phyloP scores from a whole-genome alignment of 768 basidiomycete species.

The Coprinopsis cinerea region DNA sequence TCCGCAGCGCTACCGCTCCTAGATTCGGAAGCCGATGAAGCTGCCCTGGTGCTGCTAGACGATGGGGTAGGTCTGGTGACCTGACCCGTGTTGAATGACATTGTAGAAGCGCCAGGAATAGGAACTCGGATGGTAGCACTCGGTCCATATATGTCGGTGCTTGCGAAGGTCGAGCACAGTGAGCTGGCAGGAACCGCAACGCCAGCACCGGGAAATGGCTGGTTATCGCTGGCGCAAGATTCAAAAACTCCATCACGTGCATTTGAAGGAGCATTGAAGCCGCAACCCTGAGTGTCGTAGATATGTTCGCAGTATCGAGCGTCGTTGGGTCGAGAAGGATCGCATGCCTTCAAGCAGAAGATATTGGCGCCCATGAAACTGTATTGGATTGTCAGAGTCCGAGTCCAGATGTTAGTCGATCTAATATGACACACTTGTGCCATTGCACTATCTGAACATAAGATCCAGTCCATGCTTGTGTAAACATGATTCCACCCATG shows the following conservation, averaged over 20 bases:
- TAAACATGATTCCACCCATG: slow-evolving; percentile 45
- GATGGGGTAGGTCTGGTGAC: background rate
- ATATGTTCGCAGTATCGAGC: slow-evolving; percentile 51
- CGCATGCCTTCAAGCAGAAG: slow-evolving; percentile 60
- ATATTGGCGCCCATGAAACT: slow-evolving; percentile 16
- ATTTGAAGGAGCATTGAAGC: slow-evolving; percentile 54
- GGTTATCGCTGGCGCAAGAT: slow-evolving; percentile 8
- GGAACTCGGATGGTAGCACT: slow-evolving; percentile 7
- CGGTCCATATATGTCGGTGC: slow-evolving; percentile 21
- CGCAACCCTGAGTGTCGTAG: slow-evolving; percentile 56
- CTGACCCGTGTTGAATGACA: slow-evolving; percentile 28
- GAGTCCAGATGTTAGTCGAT: background rate
- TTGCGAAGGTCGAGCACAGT: slow-evolving; percentile 27
- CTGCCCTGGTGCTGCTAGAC: background rate
- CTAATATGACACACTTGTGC: slow-evolving; percentile 27
- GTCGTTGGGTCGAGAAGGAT: slow-evolving; percentile 39
- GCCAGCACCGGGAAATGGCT: slow-evolving; percentile 26
- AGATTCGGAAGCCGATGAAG: background rate
- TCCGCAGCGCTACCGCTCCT: background rate
- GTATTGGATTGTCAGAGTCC: background rate
- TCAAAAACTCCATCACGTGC: slow-evolving; percentile 47
- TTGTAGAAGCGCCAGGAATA: slow-evolving; percentile 8
- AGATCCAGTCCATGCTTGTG: slow-evolving; percentile 15
- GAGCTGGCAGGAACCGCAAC: slow-evolving; percentile 32
- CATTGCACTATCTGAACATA: slow-evolving; percentile 50